phyloP scores from a whole-genome alignment of 2,329 filamentous ascomycete species.

The Talaromyces amestolkiae region DNA sequence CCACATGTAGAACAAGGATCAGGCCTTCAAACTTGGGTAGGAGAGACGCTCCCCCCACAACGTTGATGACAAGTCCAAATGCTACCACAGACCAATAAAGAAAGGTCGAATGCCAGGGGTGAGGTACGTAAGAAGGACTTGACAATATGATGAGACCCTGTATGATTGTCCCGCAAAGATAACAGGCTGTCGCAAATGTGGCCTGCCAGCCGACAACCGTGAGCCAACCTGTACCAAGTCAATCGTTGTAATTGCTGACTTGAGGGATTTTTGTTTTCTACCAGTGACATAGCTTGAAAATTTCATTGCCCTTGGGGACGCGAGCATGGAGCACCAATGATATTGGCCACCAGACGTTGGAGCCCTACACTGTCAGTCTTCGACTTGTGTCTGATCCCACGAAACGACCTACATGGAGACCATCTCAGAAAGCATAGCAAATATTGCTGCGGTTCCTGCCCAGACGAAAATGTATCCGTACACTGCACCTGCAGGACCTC shows the following conservation, averaged over 20 bases:
- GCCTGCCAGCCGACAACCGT: conserved; percentile 32
- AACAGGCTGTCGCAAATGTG: conserved; percentile 28
- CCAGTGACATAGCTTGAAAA: conserved; percentile 8
- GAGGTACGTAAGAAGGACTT: conserved; percentile 26
- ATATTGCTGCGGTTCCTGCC: conserved; percentile 1
- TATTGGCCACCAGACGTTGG: conserved; percentile 12
- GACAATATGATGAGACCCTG: conserved; percentile 23
- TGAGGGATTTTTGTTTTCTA: neutral
- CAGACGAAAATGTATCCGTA: conserved; percentile 13
- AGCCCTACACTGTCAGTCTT: conserved; percentile 7
- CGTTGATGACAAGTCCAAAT: conserved; percentile 52
- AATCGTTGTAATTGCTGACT: neutral
- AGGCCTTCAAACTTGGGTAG: conserved; percentile 12
- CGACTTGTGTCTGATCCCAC: neutral
- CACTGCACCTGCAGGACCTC: conserved; percentile 7
- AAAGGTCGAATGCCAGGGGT: conserved; percentile 44
- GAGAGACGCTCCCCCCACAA: conserved; percentile 29
- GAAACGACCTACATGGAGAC: conserved; percentile 5
- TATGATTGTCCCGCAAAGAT: conserved; percentile 34
- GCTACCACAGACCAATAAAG: conserved; percentile 50
- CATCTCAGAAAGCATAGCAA: conserved; percentile 9
- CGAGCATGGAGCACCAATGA: conserved; percentile 14
- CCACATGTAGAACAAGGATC: conserved; percentile 10
- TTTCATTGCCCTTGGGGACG: neutral
- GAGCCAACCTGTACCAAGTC: conserved; percentile 12